A percentile compares a stretch with the other conserved stretches of the same genome.
Evolutionary conservation across 768 basidiomycete genomes (phyloP).

Genomic region (Podaxis sp.): DNA sequence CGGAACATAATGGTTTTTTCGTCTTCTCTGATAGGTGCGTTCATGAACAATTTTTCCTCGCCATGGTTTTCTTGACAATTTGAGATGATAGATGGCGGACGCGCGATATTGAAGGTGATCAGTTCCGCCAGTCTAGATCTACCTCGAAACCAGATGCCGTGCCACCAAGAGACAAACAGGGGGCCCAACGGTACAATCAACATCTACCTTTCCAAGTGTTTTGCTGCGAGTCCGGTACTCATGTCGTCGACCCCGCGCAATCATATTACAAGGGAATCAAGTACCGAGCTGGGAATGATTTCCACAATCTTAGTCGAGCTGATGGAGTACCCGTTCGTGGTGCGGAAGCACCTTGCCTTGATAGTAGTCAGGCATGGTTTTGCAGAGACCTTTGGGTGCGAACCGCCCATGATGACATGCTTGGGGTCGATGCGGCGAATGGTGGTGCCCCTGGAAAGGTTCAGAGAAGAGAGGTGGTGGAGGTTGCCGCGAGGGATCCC

Average conservation of each 20-base stretch:
- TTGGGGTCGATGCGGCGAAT: conserved; percentile 49
- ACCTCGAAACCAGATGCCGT: conserved; percentile 88
- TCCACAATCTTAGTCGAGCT: conserved; percentile 72
- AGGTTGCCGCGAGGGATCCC: conserved; percentile 35
- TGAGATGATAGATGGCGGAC: conserved; percentile 78
- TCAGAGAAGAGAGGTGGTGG: conserved; percentile 31
- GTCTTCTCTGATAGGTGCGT: conserved; percentile 94
- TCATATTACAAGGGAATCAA: conserved; percentile 90
- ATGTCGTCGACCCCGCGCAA: conserved; percentile 93
- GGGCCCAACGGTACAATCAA: conserved; percentile 79
- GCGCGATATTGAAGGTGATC: conserved; percentile 96
- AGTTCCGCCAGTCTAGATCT: conserved; percentile 96
- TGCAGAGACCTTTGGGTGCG: conserved; percentile 96
- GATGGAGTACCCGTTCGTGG: conserved; percentile 59
- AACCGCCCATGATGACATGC: conserved; percentile 76
- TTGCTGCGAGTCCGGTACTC: conserved; percentile 98
- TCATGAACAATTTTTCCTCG: background rate
- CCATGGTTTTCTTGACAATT: conserved; percentile 3
- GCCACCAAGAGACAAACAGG: conserved; percentile 85
- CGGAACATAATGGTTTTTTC: conserved; percentile 95
- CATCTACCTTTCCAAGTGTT: conserved; percentile 98
- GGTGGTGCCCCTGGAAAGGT: conserved; percentile 29
- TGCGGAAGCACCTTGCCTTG: conserved; percentile 86
- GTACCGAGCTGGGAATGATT: conserved; percentile 82
- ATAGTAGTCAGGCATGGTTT: conserved; percentile 98